Evolutionary conservation across 75 land plant genomes (phyloP), one percentile per base, ranked within the genome.

Genomic region (Isoetes taiwanensis): DNA sequence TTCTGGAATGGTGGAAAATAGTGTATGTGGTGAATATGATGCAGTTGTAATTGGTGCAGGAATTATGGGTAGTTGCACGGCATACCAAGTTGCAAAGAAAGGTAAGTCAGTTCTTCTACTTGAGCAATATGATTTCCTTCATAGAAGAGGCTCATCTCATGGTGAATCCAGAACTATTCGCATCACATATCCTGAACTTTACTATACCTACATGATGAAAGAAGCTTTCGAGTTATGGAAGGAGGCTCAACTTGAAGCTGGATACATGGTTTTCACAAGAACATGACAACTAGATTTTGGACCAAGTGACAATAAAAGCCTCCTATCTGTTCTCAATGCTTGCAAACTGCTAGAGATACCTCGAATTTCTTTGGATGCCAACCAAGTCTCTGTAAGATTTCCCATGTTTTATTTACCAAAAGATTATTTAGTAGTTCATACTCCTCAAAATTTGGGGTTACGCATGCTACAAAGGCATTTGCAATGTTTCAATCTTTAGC

Each of bases 101-200:
- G 84, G 82, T 53, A 60, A 34, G 23, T 52, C 63, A 4, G 76
- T 77, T 28, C 86, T 90, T 39, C 71, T 85, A 0, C 70, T 90
- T 1, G 96, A 90, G 74, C 91, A 76, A 34, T 86, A 68, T 63
- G 87, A 86, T 66, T 79, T 85, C 64, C 71, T 90, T 16, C 96
- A 90, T 71, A 81, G 72, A 59, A 71, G 86, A n/a, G 96, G 96
- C 53, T 90, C 96, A 4, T 90, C 96, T 35, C 96, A 90, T 55
- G 96, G 96, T 56, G 91, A 90, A 50, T 82, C 91, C 10, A 73
- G 96, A 19, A 90, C 96, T 48, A 75, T 82, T 46, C 78, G 96
- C 8, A 63, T 73, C 24, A 80, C 86, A 30, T 82, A 90, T 59
- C 81, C 93, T 2, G 93, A 82, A 46, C 38, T 32, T 35, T 86